These are phyloP conservation scores for Botryotinia narcissicola DNA, from an alignment of 2,329 filamentous ascomycete genomes.

Conservation along the genomic window DNA sequence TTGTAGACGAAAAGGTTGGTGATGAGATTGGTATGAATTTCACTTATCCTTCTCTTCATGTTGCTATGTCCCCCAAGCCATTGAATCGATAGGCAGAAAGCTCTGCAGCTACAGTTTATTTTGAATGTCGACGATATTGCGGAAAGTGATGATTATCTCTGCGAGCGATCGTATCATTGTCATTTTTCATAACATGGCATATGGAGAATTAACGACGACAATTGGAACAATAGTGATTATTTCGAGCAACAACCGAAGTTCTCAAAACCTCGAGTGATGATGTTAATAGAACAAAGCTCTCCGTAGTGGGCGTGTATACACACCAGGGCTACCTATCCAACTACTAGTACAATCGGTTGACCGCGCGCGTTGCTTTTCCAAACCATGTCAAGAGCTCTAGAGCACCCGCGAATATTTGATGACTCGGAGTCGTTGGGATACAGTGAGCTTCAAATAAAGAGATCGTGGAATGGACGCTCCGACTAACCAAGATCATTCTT, in stretches of 20 bases:
- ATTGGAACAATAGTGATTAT: not conserved
- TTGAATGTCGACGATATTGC: not conserved
- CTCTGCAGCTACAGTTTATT: not conserved
- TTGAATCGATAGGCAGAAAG: not conserved
- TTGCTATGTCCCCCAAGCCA: too few relatives aligned
- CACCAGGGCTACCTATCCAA: too few relatives aligned
- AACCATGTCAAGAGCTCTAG: not conserved
- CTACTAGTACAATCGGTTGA: not conserved
- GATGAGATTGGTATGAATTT: too few relatives aligned
- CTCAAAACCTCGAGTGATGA: not conserved
- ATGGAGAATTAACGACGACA: not conserved
- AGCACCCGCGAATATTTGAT: not conserved
- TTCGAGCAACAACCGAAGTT: not conserved
- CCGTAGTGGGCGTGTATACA: not conserved
- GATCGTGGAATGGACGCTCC: not conserved
- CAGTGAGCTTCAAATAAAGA: not conserved
- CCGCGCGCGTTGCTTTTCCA: not conserved
- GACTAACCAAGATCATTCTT: not conserved
- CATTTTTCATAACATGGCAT: not conserved
- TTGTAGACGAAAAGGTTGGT: not conserved
- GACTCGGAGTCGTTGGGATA: not conserved
- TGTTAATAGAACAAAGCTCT: not conserved
- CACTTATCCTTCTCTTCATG: too few relatives aligned
- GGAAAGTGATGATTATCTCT: too few relatives aligned
- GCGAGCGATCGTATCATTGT: not conserved